These are phyloP conservation scores for Penicillium verhagenii DNA, from an alignment of 495 filamentous ascomycete species.

Conservation along the genomic window DNA sequence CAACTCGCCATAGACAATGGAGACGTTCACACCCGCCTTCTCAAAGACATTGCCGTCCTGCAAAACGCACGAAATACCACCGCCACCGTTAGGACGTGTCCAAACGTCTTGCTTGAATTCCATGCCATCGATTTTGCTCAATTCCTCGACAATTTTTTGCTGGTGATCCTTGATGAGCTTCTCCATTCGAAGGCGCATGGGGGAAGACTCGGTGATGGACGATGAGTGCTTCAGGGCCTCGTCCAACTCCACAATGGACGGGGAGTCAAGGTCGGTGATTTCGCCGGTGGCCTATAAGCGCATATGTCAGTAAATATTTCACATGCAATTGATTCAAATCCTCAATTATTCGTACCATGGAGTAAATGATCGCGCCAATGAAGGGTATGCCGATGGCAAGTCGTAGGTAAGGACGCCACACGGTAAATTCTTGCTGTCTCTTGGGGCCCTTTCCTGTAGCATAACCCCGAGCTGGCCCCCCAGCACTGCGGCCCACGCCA, in stretches of 20 bases:
- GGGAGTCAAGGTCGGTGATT: conserved; percentile 53
- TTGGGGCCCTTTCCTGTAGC: conserved; percentile 27
- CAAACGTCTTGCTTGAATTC: conserved; percentile 82
- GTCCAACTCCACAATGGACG: conserved; percentile 56
- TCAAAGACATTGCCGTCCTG: conserved; percentile 97
- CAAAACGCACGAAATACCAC: conserved; percentile 85
- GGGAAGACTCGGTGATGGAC: conserved; percentile 59
- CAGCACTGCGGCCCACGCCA: conserved; percentile 18
- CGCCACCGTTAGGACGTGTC: conserved; percentile 82
- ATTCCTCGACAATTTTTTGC: conserved; percentile 73
- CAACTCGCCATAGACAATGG: conserved; percentile 89
- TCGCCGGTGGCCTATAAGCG: conserved; percentile 45
- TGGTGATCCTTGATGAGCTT: conserved; percentile 91
- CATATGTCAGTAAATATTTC: conserved; percentile 10
- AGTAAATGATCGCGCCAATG: conserved; percentile 62
- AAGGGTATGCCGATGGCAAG: conserved; percentile 62
- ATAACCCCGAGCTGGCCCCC: conserved; percentile 29
- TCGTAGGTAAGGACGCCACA: conserved; percentile 54
- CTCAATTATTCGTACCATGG: conserved; percentile 51
- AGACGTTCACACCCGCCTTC: conserved; percentile 95
- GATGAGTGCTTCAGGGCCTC: conserved; percentile 43
- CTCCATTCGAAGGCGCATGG: conserved; percentile 98
- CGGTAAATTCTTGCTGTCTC: conserved; percentile 36
- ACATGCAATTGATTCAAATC: neutral
- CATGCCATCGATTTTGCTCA: conserved; percentile 79